phyloP scores from a whole-genome alignment of 2,329 filamentous ascomycete species.

The Aspergillus sp. region DNA sequence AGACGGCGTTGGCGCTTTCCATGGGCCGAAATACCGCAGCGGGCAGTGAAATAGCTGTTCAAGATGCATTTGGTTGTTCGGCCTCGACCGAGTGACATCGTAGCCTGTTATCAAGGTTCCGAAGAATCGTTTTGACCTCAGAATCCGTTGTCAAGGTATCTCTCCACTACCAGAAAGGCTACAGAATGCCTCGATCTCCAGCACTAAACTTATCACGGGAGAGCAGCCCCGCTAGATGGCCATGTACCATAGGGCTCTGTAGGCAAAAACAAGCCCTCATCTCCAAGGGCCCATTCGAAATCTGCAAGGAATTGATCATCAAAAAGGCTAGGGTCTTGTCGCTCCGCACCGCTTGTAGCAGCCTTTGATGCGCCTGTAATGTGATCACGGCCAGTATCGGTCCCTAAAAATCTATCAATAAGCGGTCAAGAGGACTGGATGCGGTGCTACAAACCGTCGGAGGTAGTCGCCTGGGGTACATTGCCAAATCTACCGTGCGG shows the following conservation, averaged over 20 bases:
- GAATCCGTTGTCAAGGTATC: too few relatives aligned
- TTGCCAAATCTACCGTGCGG: conserved; percentile 17
- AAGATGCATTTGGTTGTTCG: too few relatives aligned
- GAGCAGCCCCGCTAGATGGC: conserved; percentile 6
- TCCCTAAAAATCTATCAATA: conserved; percentile 11
- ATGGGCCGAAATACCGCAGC: too few relatives aligned
- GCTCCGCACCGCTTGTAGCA: conserved; percentile 2
- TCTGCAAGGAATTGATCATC: conserved; percentile 39
- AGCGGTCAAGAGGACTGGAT: too few relatives aligned
- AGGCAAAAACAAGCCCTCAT: conserved; percentile 26
- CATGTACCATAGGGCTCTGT: conserved; percentile 23
- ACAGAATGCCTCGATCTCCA: too few relatives aligned
- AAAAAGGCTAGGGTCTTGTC: conserved; percentile 24
- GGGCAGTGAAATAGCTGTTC: too few relatives aligned
- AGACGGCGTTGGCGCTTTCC: too few relatives aligned
- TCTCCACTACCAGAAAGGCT: too few relatives aligned
- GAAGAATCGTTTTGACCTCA: too few relatives aligned
- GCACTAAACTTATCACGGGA: too few relatives aligned
- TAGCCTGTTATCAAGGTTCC: too few relatives aligned
- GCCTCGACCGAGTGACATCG: too few relatives aligned
- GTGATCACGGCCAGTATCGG: conserved; percentile 11
- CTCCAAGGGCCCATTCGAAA: conserved; percentile 37
- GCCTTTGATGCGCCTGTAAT: conserved; percentile 4
- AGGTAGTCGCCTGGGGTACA: conserved; percentile 10
- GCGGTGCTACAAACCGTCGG: conserved; percentile 12